These are phyloP conservation scores for Penicillium psychrofluorescens DNA, from an alignment of 495 filamentous ascomycete species.

Conservation along the genomic window DNA sequence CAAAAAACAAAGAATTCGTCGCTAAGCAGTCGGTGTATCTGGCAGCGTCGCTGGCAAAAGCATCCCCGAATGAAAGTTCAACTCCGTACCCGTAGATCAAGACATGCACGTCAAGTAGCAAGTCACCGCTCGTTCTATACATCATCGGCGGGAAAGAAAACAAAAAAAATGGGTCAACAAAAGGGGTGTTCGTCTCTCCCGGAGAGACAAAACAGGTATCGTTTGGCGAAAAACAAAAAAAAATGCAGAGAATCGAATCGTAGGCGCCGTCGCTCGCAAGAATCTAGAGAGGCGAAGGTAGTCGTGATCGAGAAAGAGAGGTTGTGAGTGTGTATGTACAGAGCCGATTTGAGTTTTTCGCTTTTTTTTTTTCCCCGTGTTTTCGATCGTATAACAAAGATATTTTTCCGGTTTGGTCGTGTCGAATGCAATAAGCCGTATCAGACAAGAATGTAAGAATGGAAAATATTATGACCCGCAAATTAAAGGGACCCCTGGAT, in stretches of 20 bases:
- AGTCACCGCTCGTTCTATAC: constrained; percentile 41
- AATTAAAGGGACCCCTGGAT: constrained; percentile 29
- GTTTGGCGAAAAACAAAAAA: constrained; percentile 14
- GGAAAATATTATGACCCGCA: constrained; percentile 32
- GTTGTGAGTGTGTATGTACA: constrained; percentile 30
- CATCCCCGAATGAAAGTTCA: constrained; percentile 25
- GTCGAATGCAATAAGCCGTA: constrained; percentile 26
- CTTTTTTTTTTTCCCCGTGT: constrained; percentile 22
- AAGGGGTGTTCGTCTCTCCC: constrained; percentile 29
- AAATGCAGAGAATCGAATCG: constrained; percentile 36
- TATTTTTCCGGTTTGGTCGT: constrained; percentile 24
- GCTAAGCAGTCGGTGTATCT: constrained; percentile 25
- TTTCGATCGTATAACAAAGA: constrained; percentile 20
- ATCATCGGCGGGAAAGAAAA: constrained; percentile 31
- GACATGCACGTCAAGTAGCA: constrained; percentile 33
- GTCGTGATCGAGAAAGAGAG: constrained; percentile 30
- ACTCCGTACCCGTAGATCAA: constrained; percentile 22
- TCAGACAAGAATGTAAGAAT: constrained; percentile 22
- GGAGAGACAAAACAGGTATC: constrained; percentile 37
- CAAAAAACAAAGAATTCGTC: constrained; percentile 16
- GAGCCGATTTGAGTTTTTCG: constrained; percentile 27
- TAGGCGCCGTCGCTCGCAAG: constrained; percentile 44
- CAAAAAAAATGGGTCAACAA: constrained; percentile 20
- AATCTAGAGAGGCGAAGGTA: constrained; percentile 28
- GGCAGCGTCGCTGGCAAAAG: constrained; percentile 23